Conservation (phyloP, 805 yeast genomes). For the Metschnikowia kofuensis region DNA sequence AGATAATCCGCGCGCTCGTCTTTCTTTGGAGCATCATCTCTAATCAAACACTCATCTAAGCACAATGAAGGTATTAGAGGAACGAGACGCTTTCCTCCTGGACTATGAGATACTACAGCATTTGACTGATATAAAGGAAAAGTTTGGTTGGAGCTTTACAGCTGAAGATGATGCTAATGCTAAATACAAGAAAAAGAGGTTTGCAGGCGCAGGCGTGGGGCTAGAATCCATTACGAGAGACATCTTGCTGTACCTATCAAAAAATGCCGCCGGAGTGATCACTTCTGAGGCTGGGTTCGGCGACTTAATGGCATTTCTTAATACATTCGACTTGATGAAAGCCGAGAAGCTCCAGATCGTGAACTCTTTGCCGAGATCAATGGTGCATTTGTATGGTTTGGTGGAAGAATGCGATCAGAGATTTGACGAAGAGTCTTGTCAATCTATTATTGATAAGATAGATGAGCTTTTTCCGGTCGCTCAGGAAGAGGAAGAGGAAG, state of each 20-base stretch:
- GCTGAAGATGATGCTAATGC: slow-evolving; percentile 28
- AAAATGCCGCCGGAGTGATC: slow-evolving; percentile 25
- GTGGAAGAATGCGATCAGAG: slow-evolving; percentile 93
- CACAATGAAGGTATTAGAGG: slow-evolving; percentile 43
- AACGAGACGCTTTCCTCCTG: slow-evolving; percentile 58
- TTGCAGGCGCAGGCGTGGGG: slow-evolving; percentile 41
- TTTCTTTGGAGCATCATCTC: neutral
- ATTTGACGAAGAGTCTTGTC: slow-evolving; percentile 64
- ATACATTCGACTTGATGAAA: slow-evolving; percentile 61
- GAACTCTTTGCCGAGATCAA: slow-evolving; percentile 72
- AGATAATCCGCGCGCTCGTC: slow-evolving; percentile 1
- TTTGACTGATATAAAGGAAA: slow-evolving; percentile 45
- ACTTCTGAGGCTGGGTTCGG: slow-evolving; percentile 22
- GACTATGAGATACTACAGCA: slow-evolving; percentile 64
- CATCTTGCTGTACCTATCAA: slow-evolving; percentile 38
- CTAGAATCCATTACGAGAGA: slow-evolving; percentile 52
- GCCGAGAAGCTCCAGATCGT: slow-evolving; percentile 82
- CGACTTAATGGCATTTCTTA: slow-evolving; percentile 45
- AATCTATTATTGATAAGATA: slow-evolving; percentile 55
- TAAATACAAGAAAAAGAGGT: slow-evolving; percentile 25
- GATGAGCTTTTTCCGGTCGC: slow-evolving; percentile 50
- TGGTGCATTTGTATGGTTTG: slow-evolving; percentile 75
- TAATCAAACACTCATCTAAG: neutral
- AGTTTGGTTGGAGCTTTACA: slow-evolving; percentile 45
- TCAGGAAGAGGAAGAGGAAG: slow-evolving; percentile 27